A percentile compares a stretch with the other conserved stretches of the same genome.
phyloP scores from a whole-genome alignment of 345 rosid species.

The Eucalyptus sideroxylon region DNA sequence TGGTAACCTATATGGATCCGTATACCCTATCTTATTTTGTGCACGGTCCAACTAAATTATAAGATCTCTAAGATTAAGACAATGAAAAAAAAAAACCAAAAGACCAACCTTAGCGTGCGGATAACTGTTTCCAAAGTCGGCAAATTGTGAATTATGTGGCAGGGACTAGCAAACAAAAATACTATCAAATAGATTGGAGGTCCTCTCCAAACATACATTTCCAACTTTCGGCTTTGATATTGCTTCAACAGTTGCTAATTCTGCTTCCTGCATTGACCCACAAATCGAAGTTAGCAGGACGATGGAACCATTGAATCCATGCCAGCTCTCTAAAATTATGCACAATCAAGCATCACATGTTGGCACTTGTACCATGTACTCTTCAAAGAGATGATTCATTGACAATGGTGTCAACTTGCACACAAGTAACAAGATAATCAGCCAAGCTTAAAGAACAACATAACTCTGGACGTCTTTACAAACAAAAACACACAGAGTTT shows the following conservation, averaged over 20 bases:
- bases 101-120: too few relatives aligned
- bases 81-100: too few relatives aligned
- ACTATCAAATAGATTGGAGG: neutral
- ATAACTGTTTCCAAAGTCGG: too few relatives aligned
- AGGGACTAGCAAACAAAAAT: neutral
- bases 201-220: slow-evolving; percentile 43
- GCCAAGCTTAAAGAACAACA: too few relatives aligned
- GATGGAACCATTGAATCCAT: neutral
- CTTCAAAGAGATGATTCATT: neutral
- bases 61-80: too few relatives aligned
- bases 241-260: slow-evolving; percentile 88
- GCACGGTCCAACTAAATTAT: too few relatives aligned
- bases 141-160: too few relatives aligned
- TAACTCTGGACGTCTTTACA: too few relatives aligned
- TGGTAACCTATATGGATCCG: too few relatives aligned
- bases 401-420: neutral
- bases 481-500: too few relatives aligned
- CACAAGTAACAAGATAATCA: neutral
- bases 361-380: neutral
- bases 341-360: neutral
- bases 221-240: slow-evolving; percentile 69
- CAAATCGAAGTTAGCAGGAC: neutral
- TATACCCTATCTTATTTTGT: too few relatives aligned
- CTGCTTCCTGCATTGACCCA: slow-evolving; percentile 57
- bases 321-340: neutral